Conservation (phyloP, 2,329 filamentous ascomycete genomes). For the Trichophaea hybrida region DNA sequence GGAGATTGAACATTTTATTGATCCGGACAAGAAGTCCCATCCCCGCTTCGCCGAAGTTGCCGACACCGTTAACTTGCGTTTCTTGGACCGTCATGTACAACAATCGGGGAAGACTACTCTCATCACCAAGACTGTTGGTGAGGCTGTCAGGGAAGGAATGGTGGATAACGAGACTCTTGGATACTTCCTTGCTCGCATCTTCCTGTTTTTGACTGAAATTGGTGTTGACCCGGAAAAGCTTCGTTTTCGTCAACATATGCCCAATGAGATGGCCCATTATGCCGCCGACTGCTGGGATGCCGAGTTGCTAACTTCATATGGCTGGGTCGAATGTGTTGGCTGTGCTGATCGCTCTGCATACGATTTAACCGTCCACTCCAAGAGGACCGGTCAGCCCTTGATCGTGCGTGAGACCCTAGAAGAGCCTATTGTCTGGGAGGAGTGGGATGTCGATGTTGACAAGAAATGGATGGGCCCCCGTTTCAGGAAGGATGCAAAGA, state of each 20-base stretch:
- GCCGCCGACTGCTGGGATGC: conserved; percentile 97
- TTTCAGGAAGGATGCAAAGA: conserved; percentile 89
- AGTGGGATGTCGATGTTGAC: conserved; percentile 76
- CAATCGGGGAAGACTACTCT: conserved; percentile 68
- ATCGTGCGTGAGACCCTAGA: conserved; percentile 70
- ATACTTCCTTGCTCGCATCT: conserved; percentile 91
- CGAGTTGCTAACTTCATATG: conserved; percentile 77
- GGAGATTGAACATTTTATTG: conserved; percentile 97
- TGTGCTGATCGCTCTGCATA: conserved; percentile 94
- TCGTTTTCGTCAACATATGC: conserved; percentile 95
- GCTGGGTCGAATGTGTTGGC: conserved; percentile 97
- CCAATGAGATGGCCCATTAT: conserved; percentile 82
- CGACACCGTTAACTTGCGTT: conserved; percentile 57
- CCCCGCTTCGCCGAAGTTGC: conserved; percentile 72
- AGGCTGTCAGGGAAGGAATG: conserved; percentile 66
- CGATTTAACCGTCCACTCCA: conserved; percentile 80
- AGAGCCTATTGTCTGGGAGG: conserved; percentile 64
- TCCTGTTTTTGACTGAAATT: conserved; percentile 76
- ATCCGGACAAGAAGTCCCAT: conserved; percentile 91
- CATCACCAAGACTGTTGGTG: conserved; percentile 60
- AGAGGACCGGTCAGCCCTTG: conserved; percentile 77
- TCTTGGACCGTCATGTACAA: conserved; percentile 76
- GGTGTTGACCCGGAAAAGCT: conserved; percentile 79
- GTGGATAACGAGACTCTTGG: conserved; percentile 97
- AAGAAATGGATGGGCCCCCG: conserved; percentile 92